phyloP scores from a whole-genome alignment of 2,329 filamentous ascomycete genomes.

The Septoria petroselini region DNA sequence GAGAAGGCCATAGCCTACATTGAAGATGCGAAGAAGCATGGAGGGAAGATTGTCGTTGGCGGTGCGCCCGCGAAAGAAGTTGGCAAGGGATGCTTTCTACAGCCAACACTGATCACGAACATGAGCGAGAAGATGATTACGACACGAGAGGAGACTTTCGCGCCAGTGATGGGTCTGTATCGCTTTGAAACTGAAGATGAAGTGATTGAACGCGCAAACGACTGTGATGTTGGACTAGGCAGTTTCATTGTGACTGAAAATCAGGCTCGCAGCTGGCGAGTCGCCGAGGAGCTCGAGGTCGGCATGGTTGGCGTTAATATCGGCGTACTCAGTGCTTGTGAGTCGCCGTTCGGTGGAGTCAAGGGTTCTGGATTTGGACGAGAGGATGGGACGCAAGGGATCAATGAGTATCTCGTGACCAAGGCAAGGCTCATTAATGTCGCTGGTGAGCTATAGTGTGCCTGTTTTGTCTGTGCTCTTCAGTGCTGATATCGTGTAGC shows the following conservation, averaged over 20 bases:
- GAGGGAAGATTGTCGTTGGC: constrained; percentile 70
- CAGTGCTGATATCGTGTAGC: not conserved
- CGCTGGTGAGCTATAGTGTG: constrained; percentile 4
- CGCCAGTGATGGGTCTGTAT: constrained; percentile 87
- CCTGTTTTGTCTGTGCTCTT: not conserved
- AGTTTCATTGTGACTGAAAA: constrained; percentile 84
- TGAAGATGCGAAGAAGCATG: constrained; percentile 72
- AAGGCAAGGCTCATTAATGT: constrained; percentile 16
- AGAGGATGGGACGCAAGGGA: constrained; percentile 52
- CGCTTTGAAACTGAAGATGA: constrained; percentile 85
- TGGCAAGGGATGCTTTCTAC: constrained; percentile 68
- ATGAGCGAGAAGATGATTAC: constrained; percentile 85
- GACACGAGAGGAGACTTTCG: constrained; percentile 88
- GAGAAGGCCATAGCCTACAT: constrained; percentile 78
- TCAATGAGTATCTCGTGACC: constrained; percentile 57
- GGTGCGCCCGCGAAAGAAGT: constrained; percentile 45
- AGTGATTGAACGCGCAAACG: constrained; percentile 79
- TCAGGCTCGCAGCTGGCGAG: constrained; percentile 56
- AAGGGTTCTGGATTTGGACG: constrained; percentile 52
- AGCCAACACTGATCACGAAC: constrained; percentile 81
- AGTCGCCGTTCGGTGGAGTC: constrained; percentile 39
- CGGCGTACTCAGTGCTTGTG: constrained; percentile 39
- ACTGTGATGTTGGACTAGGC: constrained; percentile 79
- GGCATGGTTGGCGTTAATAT: constrained; percentile 73
- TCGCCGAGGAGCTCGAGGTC: constrained; percentile 70